Base-by-base conservation (phyloP, 192 early-diverging fungal genomes). In the Backusella macrospora region DNA sequence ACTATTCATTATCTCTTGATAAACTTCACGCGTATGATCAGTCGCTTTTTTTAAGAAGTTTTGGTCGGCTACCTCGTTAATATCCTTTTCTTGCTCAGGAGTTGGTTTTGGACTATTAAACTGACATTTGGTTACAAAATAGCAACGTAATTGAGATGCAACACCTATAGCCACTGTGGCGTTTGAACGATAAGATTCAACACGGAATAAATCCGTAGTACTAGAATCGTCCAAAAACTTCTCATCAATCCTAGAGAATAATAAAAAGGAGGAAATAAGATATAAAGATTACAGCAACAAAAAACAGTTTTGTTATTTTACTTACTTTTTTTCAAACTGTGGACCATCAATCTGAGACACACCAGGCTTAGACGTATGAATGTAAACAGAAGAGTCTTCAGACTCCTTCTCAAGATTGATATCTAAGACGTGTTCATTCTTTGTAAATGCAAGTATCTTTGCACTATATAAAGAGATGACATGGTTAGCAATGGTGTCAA, bases 1-100 rank as follows among this genome's bases (percentile, higher is more conserved):
- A 75, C 91, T 84, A 85, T 89, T 85, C 83, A 99, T 96, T 74
- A 99, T 84, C 62, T 86, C 84, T 65, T 89, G 80, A 90, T 98
- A 99, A 65, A 97, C 91, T 15, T 93, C 91, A 47, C 94, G 86
- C 18, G 96, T 98, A 79, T 95, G 91, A 21, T 89, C 88, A 26
- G 96, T 96, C 59, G 96, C 96, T 87, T 97, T 97, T 79, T 95
- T 93, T 74, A 99, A 85, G 82, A 99, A 99, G 38, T 87, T 90
- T 85, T 91, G 91, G 84, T 99, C 98, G 16, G 93, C 91, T 13
- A 96, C 93, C 68, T 91, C 86, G 40, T 82, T 82, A 74, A 99
- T 98, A 83, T 98, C 91, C 23, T 69, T 81, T 72, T 84, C 84
- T 79, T 95, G 83, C 63, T 87, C 90, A 23, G 84, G 72, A 48